Evolutionary conservation across 768 basidiomycete genomes (phyloP).

Genomic region (Boletus rubescentipes): DNA sequence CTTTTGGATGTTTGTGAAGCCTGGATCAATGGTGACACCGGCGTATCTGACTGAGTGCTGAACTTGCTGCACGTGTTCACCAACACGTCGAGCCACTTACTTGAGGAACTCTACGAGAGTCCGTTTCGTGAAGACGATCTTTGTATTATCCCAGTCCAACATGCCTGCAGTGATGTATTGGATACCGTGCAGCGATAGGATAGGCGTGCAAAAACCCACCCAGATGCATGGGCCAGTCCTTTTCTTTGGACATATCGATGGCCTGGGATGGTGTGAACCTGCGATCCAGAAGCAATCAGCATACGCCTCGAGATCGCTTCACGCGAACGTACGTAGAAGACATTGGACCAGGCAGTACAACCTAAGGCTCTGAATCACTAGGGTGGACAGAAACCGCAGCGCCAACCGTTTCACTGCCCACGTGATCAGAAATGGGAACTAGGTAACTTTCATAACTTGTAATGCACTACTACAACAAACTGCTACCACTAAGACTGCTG

Average conservation of each 20-base stretch:
- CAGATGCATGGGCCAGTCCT: constrained; percentile 67
- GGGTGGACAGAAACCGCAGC: not conserved
- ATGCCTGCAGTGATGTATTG: constrained; percentile 45
- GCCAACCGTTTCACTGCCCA: not conserved
- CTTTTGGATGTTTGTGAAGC: constrained; percentile 71
- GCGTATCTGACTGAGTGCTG: constrained; percentile 52
- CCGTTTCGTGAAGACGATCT: constrained; percentile 78
- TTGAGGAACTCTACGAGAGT: constrained; percentile 75
- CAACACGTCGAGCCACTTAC: constrained; percentile 37
- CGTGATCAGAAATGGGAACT: constrained; percentile 8
- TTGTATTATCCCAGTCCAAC: constrained; percentile 79
- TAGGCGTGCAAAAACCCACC: constrained; percentile 40
- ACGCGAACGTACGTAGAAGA: constrained; percentile 25
- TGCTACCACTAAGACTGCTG: too few species aligned
- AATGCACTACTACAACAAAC: too few species aligned
- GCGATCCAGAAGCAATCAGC: constrained; percentile 1
- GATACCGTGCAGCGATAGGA: not conserved
- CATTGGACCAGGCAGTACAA: constrained; percentile 8
- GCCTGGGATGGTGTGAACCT: constrained; percentile 59
- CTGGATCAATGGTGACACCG: constrained; percentile 74
- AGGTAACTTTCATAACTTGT: not conserved
- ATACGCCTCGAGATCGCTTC: not conserved
- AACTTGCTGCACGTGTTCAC: constrained; percentile 20
- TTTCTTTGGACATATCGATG: constrained; percentile 65
- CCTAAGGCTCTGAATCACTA: not conserved